Base-by-base conservation (phyloP, 108 stramenopile species). In the Cyclotella cryptica region DNA sequence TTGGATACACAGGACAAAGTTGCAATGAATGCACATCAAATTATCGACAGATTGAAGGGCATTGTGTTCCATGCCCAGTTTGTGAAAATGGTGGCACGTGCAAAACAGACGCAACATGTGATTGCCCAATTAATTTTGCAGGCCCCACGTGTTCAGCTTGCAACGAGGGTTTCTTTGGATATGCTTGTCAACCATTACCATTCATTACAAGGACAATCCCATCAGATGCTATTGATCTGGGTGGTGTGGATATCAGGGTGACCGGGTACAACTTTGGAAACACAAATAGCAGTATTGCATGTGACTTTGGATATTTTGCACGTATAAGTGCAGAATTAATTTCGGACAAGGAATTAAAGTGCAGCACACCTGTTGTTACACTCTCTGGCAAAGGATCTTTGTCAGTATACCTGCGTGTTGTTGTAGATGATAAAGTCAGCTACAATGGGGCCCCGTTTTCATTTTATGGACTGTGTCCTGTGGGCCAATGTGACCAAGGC, bases 381-480 rank as follows among this genome's bases (percentile, higher is more conserved):
- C 29, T 76, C 4, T 66, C 65, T 28, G n/a, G 17, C 40, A 62
- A 27, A n/a, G 75, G 75, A 17, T 45, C 55, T 18, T 17, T 76
- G 66, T 26, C 40, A 59, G 51, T 47, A 28, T 46, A 67, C 26
- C n/a, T 76, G 18, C 46, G 21, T 44, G 12, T 76, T n/a, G 18
- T 53, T 52, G 30, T 76, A 12, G 51, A 76, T 60, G 40, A 45
- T 17, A 49, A 71, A 60, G 15, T 12, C 5, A 70, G 69, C 60
- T 77, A 53, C 60, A 77, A 77, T 55, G 61, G 69, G 18, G 59
- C 71, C n/a, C 77, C 77, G 9, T 77, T 77, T 42, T 30, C 24
- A 3, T 77, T 77, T 47, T 77, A 70, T 40, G 77, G 63, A 52
- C 13, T 55, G 0, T 77, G 77, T 42, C 77, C 77, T 61, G 63